Base-by-base conservation (phyloP, 2,329 filamentous ascomycete genomes). In the Chalaropsis ovoidea region DNA sequence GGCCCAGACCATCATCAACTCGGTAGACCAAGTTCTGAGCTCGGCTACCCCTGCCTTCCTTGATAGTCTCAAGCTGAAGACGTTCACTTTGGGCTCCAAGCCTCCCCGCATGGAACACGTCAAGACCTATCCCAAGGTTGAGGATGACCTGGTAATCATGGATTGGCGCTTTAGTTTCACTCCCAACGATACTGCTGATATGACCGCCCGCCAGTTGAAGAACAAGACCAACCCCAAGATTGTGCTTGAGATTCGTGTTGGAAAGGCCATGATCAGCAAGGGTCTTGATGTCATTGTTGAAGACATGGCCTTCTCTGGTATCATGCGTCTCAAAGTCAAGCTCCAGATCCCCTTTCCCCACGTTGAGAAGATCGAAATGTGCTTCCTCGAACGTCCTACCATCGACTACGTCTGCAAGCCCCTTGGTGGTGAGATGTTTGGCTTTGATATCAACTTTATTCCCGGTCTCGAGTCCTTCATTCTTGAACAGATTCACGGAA, bases 151-250 rank as follows among this genome's bases (percentile, higher is more conserved):
- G 67, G 90, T 99, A 52, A 84, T 97, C 72, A 99, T 99, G 94
- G 94, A 99, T 74, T 99, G 94, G 94, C 96, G 95, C 72, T 99
- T 99, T 76, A 97, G 93, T 80, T 99, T 99, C 78, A 97, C 90
- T 0, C 94, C 94, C 42, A 97, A 94, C 70, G 95, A 99, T 75
- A 89, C 84, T 2, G 86, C 89, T 70, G 94, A 99, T 75, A 85
- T 99, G 82, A 99, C 94, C 1, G 80, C 87, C 1, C 85, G 88
- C 68, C 94, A 99, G 75, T 77, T 96, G 72, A 93, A 89, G 79
- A 91, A 92, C 80, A 96, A 96, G 80, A 84, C 97, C 75, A 97
- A 99, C 73, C 94, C 94, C 65, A 99, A 97, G 77, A 81, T 99
- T 66, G 90, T 97, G 11, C 83, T 99, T 31, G 94, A 99, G 74